Evolutionary conservation across 805 yeast species (phyloP).

Genomic region (Isabelozyma pseudorhagii): DNA sequence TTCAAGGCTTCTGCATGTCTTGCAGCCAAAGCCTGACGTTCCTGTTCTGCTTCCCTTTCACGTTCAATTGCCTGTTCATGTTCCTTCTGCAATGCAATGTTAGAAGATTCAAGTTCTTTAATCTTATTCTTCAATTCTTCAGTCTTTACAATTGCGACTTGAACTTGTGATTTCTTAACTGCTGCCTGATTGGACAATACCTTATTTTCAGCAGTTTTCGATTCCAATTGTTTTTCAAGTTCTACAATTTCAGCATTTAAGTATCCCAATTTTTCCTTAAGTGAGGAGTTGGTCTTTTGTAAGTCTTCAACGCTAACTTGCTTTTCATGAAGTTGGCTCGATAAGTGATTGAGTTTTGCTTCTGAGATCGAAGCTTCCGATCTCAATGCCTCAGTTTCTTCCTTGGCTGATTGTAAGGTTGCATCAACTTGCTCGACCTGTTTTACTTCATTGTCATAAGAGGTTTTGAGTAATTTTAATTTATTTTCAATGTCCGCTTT

Average conservation of each 20-base stretch:
- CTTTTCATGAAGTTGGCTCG: constrained; percentile 58
- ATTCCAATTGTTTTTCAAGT: constrained; percentile 53
- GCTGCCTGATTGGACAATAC: constrained; percentile 62
- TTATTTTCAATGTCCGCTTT: constrained; percentile 75
- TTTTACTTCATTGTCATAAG: constrained; percentile 75
- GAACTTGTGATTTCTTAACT: constrained; percentile 68
- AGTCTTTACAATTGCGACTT: constrained; percentile 52
- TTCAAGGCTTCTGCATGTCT: constrained; percentile 10
- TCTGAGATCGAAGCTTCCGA: constrained; percentile 75
- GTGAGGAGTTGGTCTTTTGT: constrained; percentile 61
- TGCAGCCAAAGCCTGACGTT: constrained; percentile 6
- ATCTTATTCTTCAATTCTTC: constrained; percentile 33
- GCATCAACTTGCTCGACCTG: constrained; percentile 73
- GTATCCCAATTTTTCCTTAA: constrained; percentile 66
- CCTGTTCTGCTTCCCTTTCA: constrained; percentile 9
- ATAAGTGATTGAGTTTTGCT: constrained; percentile 71
- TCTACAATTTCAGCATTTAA: constrained; percentile 66
- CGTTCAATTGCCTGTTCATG: constrained; percentile 14
- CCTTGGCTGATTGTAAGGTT: constrained; percentile 53
- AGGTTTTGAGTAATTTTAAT: constrained; percentile 58
- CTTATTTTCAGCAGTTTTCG: constrained; percentile 50
- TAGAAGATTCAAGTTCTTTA: constrained; percentile 20
- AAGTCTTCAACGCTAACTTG: constrained; percentile 60
- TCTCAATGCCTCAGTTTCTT: constrained; percentile 66
- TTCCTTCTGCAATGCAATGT: constrained; percentile 20